phyloP scores from a whole-genome alignment of 2,329 filamentous ascomycete genomes.

The Fusarium decemcellulare region DNA sequence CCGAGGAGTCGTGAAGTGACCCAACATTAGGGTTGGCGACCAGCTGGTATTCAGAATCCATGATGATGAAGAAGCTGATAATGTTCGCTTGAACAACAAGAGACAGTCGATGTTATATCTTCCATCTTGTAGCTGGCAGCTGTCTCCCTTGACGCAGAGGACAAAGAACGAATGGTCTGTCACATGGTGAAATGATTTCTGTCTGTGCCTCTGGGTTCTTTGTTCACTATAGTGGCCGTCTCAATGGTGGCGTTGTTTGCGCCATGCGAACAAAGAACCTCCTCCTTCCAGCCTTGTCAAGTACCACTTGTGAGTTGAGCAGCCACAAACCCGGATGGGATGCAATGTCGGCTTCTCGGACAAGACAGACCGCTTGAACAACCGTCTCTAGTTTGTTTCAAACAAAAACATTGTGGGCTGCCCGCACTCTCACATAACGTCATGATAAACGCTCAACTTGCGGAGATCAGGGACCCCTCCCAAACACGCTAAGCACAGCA shows the following conservation, averaged over 20 bases:
- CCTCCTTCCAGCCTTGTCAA: neutral
- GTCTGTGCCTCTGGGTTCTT: conserved; percentile 26
- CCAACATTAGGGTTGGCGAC: neutral
- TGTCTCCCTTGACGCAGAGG: conserved; percentile 8
- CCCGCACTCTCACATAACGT: neutral
- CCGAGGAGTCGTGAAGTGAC: neutral
- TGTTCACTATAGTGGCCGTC: conserved; percentile 17
- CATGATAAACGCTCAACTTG: conserved; percentile 8
- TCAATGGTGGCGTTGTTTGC: conserved; percentile 7
- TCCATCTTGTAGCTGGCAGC: neutral
- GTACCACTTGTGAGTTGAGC: conserved; percentile 1
- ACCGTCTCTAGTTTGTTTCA: conserved; percentile 25
- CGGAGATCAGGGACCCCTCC: conserved; percentile 1
- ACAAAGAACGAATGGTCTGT: conserved; percentile 37
- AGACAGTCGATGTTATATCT: conserved; percentile 4
- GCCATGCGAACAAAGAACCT: conserved; percentile 20
- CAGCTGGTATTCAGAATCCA: conserved; percentile 12
- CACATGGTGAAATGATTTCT: conserved; percentile 12
- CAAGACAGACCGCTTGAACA: conserved; percentile 5
- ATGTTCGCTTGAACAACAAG: conserved; percentile 6
- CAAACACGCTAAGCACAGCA: neutral
- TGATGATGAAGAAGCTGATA: conserved; percentile 5
- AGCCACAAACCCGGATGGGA: neutral
- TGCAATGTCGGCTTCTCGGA: neutral
- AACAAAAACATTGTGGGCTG: conserved; percentile 30